These are phyloP conservation scores for Alternaria incomplexa DNA, from an alignment of 2,329 filamentous ascomycete genomes.

Conservation along the genomic window DNA sequence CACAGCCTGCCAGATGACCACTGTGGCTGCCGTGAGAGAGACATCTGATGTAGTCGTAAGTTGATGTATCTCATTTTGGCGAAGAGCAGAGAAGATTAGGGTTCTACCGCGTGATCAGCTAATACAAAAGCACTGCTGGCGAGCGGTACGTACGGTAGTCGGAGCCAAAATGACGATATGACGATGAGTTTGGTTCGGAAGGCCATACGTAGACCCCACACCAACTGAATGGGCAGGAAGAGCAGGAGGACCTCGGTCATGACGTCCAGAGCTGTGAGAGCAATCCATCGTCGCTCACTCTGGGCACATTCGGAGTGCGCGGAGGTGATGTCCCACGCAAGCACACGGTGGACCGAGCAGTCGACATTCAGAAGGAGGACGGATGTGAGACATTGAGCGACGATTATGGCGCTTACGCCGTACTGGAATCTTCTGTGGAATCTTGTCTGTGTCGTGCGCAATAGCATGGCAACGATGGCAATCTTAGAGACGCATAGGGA, in stretches of 20 bases:
- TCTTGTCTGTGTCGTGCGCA: constrained; percentile 14
- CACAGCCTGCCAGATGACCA: constrained; percentile 19
- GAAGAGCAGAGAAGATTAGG: constrained; percentile 11
- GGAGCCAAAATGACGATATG: constrained; percentile 23
- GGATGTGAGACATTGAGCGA: background rate
- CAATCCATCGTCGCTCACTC: background rate
- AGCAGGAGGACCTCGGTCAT: constrained; percentile 4
- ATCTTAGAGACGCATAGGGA: constrained; percentile 21
- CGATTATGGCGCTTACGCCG: background rate
- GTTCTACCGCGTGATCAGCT: constrained; percentile 1
- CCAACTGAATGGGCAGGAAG: constrained; percentile 18
- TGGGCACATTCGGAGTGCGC: background rate
- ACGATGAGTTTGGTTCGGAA: constrained; percentile 20
- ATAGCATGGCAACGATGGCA: constrained; percentile 16
- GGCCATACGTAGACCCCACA: constrained; percentile 23
- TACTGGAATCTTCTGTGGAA: background rate
- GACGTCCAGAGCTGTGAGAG: background rate
- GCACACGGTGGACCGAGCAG: background rate
- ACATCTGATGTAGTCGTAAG: constrained; percentile 6
- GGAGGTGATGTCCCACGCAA: background rate
- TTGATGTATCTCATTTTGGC: constrained; percentile 4
- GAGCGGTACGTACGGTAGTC: constrained; percentile 16
- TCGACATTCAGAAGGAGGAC: background rate
- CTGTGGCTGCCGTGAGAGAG: constrained; percentile 10
- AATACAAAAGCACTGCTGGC: background rate